Evolutionary conservation across 2,329 filamentous ascomycete species (phyloP).

Genomic region (Pseudophaeomoniella oleicola): DNA sequence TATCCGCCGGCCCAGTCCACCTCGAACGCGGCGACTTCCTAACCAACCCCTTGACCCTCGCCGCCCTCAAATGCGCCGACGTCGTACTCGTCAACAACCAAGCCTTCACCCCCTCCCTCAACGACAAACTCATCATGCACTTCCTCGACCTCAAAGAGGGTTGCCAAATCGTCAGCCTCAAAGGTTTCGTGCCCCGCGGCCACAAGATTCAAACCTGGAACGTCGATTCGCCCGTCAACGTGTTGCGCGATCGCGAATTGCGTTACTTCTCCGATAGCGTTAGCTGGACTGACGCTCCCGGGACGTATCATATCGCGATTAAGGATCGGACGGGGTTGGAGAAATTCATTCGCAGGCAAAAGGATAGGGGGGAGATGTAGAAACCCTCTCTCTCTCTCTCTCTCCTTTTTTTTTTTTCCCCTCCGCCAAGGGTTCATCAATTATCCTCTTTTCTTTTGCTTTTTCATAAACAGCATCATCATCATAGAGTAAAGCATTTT

Average conservation of each 20-base stretch:
- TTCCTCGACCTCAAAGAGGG: conserved; percentile 89
- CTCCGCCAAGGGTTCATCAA: too few species aligned
- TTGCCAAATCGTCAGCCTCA: conserved; percentile 78
- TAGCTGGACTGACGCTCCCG: conserved; percentile 78
- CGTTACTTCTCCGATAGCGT: conserved; percentile 58
- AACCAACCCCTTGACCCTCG: conserved; percentile 52
- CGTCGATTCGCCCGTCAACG: conserved; percentile 65
- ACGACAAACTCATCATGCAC: conserved; percentile 70
- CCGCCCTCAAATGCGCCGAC: conserved; percentile 68
- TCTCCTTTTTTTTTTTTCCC: too few species aligned
- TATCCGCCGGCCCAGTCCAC: conserved; percentile 63
- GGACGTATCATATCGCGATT: conserved; percentile 77
- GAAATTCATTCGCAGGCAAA: conserved; percentile 26
- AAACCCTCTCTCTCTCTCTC: too few species aligned
- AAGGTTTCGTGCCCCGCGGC: conserved; percentile 73
- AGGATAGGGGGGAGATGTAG: background rate
- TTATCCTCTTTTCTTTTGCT: too few species aligned
- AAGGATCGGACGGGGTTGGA: conserved; percentile 48
- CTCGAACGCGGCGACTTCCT: conserved; percentile 77
- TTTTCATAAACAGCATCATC: too few species aligned
- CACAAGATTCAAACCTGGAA: conserved; percentile 62
- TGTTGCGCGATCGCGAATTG: conserved; percentile 62
- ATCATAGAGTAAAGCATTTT: too few species aligned
- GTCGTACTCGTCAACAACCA: conserved; percentile 98
- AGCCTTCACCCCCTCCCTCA: conserved; percentile 78